Conservation (phyloP, 805 yeast genomes). For the Barnettozyma sucrosica region DNA sequence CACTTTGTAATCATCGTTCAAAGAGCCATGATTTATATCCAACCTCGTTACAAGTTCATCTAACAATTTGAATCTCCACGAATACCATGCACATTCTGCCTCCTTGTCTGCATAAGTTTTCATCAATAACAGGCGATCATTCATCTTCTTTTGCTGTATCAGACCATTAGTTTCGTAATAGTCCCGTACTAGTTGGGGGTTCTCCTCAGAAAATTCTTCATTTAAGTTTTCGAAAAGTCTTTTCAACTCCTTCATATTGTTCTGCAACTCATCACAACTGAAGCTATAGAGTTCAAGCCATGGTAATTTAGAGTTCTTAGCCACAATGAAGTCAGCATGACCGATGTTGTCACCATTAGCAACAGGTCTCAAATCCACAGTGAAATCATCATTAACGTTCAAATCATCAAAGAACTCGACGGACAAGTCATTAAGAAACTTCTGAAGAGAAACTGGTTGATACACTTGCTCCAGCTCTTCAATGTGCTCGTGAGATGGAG, state of each 20-base stretch:
- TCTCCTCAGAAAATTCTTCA: conserved; percentile 23
- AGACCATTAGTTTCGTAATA: conserved; percentile 19
- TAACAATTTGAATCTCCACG: conserved; percentile 23
- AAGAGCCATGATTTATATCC: conserved; percentile 8
- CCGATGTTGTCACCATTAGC: neutral
- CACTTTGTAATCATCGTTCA: conserved; percentile 10
- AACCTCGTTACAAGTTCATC: conserved; percentile 21
- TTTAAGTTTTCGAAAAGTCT: conserved; percentile 20
- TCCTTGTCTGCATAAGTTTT: conserved; percentile 24
- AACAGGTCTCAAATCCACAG: conserved; percentile 13
- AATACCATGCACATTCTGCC: conserved; percentile 23
- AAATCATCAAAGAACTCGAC: conserved; percentile 26
- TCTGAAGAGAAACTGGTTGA: conserved; percentile 21
- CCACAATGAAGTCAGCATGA: conserved; percentile 18
- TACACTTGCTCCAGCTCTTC: conserved; percentile 12
- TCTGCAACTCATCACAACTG: conserved; percentile 25
- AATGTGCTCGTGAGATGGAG: conserved; percentile 20
- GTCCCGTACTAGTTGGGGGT: conserved; percentile 23
- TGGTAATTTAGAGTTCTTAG: conserved; percentile 21
- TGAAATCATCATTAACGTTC: conserved; percentile 21
- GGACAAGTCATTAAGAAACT: conserved; percentile 21
- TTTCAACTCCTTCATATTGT: conserved; percentile 22
- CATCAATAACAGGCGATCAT: conserved; percentile 22
- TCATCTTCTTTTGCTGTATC: conserved; percentile 20
- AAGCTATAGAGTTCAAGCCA: conserved; percentile 25